phyloP scores from a whole-genome alignment of 2,329 filamentous ascomycete genomes.

The Triangularia verruculosa region DNA sequence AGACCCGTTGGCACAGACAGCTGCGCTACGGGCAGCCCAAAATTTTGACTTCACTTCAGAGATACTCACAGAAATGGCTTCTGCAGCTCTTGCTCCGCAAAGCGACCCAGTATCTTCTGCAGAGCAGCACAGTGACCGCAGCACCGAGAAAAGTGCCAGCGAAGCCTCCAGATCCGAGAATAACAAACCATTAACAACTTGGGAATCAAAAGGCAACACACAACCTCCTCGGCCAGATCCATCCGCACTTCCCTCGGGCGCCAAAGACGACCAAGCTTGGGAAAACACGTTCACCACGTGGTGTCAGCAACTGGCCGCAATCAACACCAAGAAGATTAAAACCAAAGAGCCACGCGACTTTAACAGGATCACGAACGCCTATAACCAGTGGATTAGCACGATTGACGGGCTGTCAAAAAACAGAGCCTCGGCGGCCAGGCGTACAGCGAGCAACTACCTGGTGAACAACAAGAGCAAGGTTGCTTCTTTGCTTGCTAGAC shows the following conservation, averaged over 20 bases:
- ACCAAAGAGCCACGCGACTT: slow-evolving; percentile 10
- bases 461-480: slow-evolving; percentile 9
- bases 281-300: slow-evolving; percentile 19
- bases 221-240: background rate
- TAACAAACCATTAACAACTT: slow-evolving; percentile 1
- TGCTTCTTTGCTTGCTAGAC: background rate
- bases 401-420: slow-evolving; percentile 18
- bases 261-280: slow-evolving; percentile 17
- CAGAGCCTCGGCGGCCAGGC: slow-evolving; percentile 15
- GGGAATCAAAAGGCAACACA: background rate
- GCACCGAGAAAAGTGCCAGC: slow-evolving; percentile 1
- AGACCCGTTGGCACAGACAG: background rate
- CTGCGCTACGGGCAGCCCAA: slow-evolving; percentile 7
- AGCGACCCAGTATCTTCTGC: background rate
- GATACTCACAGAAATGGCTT: slow-evolving; percentile 10
- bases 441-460: slow-evolving; percentile 15
- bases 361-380: slow-evolving; percentile 1
- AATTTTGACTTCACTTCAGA: slow-evolving; percentile 7
- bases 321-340: slow-evolving; percentile 15
- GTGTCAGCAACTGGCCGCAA: slow-evolving; percentile 17
- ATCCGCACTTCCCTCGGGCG: background rate
- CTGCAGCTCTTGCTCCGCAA: background rate
- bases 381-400: slow-evolving; percentile 19
- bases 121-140: background rate
- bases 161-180: background rate